A percentile compares a stretch with the other conserved stretches of the same genome.
Conservation (phyloP, 2,329 filamentous ascomycete genomes). For the Zalaria sp. region DNA sequence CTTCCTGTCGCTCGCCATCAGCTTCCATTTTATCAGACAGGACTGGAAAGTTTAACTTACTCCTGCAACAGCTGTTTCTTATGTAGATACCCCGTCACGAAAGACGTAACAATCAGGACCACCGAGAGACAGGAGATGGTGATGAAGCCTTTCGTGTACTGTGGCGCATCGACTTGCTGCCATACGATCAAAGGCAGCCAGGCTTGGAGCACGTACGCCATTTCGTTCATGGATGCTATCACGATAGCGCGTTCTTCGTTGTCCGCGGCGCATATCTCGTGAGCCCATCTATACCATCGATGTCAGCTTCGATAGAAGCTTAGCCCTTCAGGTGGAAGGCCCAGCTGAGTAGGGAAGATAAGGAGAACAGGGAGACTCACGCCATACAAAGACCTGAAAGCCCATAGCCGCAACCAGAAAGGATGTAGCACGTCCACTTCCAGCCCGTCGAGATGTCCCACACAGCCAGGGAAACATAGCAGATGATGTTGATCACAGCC, state of each 20-base stretch:
- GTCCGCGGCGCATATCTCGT: conserved; percentile 40
- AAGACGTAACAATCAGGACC: conserved; percentile 35
- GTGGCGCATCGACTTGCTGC: conserved; percentile 48
- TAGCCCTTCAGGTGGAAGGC: too few species aligned
- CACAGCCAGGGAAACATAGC: conserved; percentile 29
- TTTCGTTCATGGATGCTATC: conserved; percentile 51
- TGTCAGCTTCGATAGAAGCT: neutral
- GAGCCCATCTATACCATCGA: conserved; percentile 27
- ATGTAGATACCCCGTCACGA: conserved; percentile 34
- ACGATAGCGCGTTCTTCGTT: conserved; percentile 55
- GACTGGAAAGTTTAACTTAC: too few species aligned
- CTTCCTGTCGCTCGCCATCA: too few species aligned
- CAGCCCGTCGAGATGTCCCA: conserved; percentile 35
- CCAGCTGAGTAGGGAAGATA: neutral
- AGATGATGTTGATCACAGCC: conserved; percentile 30
- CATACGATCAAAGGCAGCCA: conserved; percentile 55
- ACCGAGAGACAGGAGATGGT: conserved; percentile 38
- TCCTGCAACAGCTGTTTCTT: neutral
- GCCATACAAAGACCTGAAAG: conserved; percentile 37
- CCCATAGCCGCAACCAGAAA: conserved; percentile 34
- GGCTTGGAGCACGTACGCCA: conserved; percentile 55
- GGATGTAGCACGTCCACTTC: conserved; percentile 51
- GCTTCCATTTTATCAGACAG: too few species aligned
- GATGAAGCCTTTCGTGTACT: conserved; percentile 47
- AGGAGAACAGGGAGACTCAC: conserved; percentile 16